phyloP scores from a whole-genome alignment of 148 eudicot genomes.

The Cornus suecica region DNA sequence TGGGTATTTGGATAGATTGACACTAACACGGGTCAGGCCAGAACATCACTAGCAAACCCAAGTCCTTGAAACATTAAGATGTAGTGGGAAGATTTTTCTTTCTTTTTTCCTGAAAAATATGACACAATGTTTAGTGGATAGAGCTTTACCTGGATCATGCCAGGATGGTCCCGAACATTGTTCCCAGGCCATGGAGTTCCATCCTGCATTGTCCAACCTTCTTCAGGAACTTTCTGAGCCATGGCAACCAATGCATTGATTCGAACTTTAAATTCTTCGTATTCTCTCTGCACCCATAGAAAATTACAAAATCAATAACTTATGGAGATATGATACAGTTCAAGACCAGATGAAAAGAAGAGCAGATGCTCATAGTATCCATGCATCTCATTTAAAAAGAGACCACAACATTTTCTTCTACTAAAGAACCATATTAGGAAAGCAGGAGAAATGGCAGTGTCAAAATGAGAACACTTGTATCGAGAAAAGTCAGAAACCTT shows the following conservation, averaged over 20 bases:
- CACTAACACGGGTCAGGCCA: too few species aligned
- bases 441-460: not conserved
- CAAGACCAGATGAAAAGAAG: too few species aligned
- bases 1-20: too few species aligned
- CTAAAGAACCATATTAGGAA: not conserved
- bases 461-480: not conserved
- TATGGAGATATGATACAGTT: too few species aligned
- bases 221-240: slow-evolving; percentile 91
- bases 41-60: too few species aligned
- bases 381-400: not conserved
- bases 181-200: slow-evolving; percentile 99
- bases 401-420: not conserved
- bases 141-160: slow-evolving; percentile 80
- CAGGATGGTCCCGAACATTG: slow-evolving; percentile 93
- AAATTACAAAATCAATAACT: too few species aligned
- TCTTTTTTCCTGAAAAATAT: too few species aligned
- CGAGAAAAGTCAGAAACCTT: slow-evolving; percentile 50
- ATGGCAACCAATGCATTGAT: slow-evolving; percentile 76
- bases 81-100: too few species aligned
- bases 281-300: slow-evolving; percentile 65
- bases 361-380: not conserved
- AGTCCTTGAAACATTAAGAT: too few species aligned
- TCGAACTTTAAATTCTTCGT: slow-evolving; percentile 83
- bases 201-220: slow-evolving; percentile 97
- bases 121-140: too few species aligned